Conservation (phyloP, 495 filamentous ascomycete species). For the Xylaria bambusicola region DNA sequence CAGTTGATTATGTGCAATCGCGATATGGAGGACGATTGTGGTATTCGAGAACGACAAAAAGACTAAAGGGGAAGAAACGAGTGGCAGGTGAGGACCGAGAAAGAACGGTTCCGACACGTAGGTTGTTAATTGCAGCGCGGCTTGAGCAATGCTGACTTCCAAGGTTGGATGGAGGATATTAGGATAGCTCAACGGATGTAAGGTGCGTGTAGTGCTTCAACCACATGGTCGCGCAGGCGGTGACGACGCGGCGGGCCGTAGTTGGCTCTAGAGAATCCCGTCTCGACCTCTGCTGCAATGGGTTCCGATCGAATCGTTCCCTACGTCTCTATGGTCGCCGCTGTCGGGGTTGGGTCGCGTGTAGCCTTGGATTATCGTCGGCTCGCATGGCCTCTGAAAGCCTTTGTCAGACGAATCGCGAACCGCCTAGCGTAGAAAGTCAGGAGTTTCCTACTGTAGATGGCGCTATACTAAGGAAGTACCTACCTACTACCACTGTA, state of each 20-base stretch:
- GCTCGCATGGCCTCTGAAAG: background rate
- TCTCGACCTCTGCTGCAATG: background rate
- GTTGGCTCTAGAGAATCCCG: background rate
- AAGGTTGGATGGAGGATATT: background rate
- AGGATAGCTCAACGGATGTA: constrained; percentile 1
- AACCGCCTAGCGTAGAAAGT: background rate
- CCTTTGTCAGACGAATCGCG: background rate
- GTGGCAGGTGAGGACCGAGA: constrained; percentile 3
- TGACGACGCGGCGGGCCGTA: background rate
- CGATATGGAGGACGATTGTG: constrained; percentile 2
- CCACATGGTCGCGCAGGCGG: constrained; percentile 1
- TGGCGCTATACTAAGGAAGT: too few species aligned
- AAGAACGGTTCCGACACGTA: background rate
- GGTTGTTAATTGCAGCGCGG: background rate
- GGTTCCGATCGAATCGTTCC: background rate
- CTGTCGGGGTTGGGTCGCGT: background rate
- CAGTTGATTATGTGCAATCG: background rate
- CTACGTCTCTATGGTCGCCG: background rate
- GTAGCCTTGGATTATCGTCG: background rate
- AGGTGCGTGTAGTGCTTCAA: constrained; percentile 3
- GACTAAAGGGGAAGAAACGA: background rate
- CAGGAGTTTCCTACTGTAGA: background rate
- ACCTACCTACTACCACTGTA: too few species aligned
- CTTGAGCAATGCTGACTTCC: background rate
- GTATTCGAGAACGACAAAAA: background rate